phyloP scores from a whole-genome alignment of 139 green algal species.

The Tetraselmis chui region DNA sequence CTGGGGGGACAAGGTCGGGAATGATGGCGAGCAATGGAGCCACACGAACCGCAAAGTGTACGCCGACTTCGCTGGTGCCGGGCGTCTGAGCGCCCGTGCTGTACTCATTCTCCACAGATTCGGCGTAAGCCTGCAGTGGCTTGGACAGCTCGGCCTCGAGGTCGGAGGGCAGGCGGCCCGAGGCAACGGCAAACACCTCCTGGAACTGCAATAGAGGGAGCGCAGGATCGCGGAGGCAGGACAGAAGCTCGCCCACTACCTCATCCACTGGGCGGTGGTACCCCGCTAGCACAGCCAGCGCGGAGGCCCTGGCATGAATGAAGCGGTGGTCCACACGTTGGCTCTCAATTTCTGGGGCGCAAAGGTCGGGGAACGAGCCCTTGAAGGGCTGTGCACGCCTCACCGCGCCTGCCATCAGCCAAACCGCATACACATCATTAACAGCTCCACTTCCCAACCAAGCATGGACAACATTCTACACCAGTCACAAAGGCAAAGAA shows the following conservation, averaged over 20 bases:
- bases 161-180: conserved; percentile 50
- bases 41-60: neutral
- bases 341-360: conserved; percentile 52
- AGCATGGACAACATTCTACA: too few species aligned
- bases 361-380: conserved; percentile 62
- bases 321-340: conserved; percentile 50
- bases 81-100: neutral
- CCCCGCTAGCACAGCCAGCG: conserved; percentile 28
- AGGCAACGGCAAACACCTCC: conserved; percentile 59
- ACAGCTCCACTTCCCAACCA: too few species aligned
- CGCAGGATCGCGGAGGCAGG: conserved; percentile 60
- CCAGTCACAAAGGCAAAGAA: too few species aligned
- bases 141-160: conserved; percentile 37
- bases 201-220: conserved; percentile 81
- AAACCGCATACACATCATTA: too few species aligned
- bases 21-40: too few species aligned
- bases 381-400: conserved; percentile 44
- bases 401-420: conserved; percentile 1
- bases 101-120: neutral
- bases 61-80: neutral
- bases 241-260: conserved; percentile 60
- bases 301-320: conserved; percentile 34
- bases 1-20: neutral
- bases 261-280: conserved; percentile 52
- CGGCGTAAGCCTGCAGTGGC: neutral